Evolutionary conservation across 345 rosid genomes (phyloP).

Genomic region (Eucalyptus viminalis): DNA sequence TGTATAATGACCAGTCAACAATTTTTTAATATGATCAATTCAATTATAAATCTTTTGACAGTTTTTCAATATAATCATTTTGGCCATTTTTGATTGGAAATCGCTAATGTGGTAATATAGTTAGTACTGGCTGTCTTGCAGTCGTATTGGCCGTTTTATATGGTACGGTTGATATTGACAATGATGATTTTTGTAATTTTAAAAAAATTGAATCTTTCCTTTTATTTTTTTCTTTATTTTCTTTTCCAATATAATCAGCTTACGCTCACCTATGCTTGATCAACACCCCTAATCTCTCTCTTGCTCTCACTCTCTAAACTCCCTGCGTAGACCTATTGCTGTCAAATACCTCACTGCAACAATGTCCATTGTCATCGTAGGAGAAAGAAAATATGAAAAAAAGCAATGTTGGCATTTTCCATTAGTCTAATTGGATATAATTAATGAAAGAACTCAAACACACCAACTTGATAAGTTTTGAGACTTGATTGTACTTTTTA

Average conservation of each 20-base stretch:
- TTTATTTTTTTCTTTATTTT: neutral
- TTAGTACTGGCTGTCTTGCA: accelerated
- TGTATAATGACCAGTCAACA: accelerated
- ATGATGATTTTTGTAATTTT: neutral
- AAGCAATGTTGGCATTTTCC: neutral
- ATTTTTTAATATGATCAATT: neutral
- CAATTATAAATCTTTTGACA: neutral
- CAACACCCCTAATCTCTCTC: neutral
- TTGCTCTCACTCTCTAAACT: neutral
- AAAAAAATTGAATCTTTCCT: neutral
- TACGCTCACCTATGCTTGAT: neutral
- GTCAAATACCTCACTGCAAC: neutral
- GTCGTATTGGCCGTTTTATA: accelerated
- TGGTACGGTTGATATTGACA: neutral
- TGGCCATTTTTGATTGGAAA: neutral
- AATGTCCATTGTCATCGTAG: neutral
- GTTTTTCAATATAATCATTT: neutral
- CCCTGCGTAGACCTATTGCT: neutral
- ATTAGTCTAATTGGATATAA: neutral
- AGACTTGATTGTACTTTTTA: neutral
- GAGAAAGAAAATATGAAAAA: neutral
- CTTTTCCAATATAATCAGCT: neutral
- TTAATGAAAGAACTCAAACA: neutral
- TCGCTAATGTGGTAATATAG: accelerated
- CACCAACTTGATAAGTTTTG: neutral